These are phyloP conservation scores for Neocallimastix lanati DNA, from an alignment of 192 early-diverging fungal genomes.

Conservation along the genomic window DNA sequence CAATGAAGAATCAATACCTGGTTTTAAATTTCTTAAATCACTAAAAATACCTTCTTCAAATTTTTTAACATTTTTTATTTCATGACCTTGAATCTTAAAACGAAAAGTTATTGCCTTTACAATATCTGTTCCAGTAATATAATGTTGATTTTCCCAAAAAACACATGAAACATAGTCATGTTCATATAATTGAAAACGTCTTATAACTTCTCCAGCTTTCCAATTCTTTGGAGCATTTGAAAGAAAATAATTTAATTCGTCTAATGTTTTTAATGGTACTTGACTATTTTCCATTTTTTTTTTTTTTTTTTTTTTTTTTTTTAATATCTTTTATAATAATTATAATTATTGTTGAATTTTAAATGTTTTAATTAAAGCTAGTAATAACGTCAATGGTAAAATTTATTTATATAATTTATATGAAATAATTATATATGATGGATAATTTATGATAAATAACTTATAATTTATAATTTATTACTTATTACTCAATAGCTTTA, in stretches of 20 bases:
- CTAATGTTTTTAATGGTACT: not conserved
- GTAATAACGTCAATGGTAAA: too few species aligned
- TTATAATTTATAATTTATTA: too few species aligned
- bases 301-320: not conserved
- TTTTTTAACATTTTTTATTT: slow-evolving; percentile 77
- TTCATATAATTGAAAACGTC: slow-evolving; percentile 47
- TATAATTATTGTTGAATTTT: not conserved
- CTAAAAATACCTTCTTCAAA: slow-evolving; percentile 97
- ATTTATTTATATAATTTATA: too few species aligned
- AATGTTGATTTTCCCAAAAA: slow-evolving; percentile 80
- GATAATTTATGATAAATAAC: too few species aligned
- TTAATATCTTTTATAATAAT: not conserved
- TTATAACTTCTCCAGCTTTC: slow-evolving; percentile 33
- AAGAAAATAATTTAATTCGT: slow-evolving; percentile 15
- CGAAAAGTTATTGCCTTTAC: slow-evolving; percentile 74
- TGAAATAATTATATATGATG: too few species aligned
- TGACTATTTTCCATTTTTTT: not conserved
- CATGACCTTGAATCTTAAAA: slow-evolving; percentile 74
- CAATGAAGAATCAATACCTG: slow-evolving; percentile 72
- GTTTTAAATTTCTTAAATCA: slow-evolving; percentile 86
- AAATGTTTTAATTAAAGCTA: too few species aligned
- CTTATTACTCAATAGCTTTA: too few species aligned
- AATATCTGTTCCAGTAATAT: slow-evolving; percentile 94
- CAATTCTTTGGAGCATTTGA: slow-evolving; percentile 49
- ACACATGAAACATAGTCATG: slow-evolving; percentile 84